Percentiles rank a stretch among this genome's conserved stretches.
Evolutionary conservation across 192 early-diverging fungal species (phyloP).

Genomic region (Phlyctochytrium bullatum): DNA sequence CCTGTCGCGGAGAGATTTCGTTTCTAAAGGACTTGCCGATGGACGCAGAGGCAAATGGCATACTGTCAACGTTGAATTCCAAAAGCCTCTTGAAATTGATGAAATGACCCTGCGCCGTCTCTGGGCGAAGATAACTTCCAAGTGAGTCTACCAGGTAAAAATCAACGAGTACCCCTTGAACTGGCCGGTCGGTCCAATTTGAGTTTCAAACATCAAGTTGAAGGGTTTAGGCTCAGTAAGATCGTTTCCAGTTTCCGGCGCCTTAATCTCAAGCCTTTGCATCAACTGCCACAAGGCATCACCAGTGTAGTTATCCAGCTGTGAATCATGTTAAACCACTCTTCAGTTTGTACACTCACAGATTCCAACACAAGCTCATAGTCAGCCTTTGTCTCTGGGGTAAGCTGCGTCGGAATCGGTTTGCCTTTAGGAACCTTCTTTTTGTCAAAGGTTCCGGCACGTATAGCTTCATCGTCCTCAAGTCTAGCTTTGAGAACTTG

Average conservation of each 20-base stretch:
- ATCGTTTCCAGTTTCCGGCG: slow-evolving; percentile 89
- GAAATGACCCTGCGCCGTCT: slow-evolving; percentile 99
- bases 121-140: slow-evolving; percentile 89
- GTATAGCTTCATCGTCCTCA: slow-evolving; percentile 68
- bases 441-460: slow-evolving; percentile 51
- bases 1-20: slow-evolving; percentile 94
- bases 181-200: slow-evolving; percentile 96
- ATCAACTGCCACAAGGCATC: slow-evolving; percentile 84
- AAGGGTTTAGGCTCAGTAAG: slow-evolving; percentile 88
- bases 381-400: slow-evolving; percentile 56
- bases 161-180: slow-evolving; percentile 67
- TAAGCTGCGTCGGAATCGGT: slow-evolving; percentile 60
- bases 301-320: slow-evolving; percentile 96
- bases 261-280: slow-evolving; percentile 75
- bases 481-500: slow-evolving; percentile 85
- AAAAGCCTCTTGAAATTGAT: slow-evolving; percentile 95
- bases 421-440: slow-evolving; percentile 61
- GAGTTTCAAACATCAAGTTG: slow-evolving; percentile 99
- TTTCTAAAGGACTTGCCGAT: slow-evolving; percentile 99
- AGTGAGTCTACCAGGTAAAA: no score
- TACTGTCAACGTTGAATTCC: slow-evolving; percentile 96
- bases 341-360: slow-evolving; percentile 36
- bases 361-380: slow-evolving; percentile 88
- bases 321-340: neutral
- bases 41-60: slow-evolving; percentile 99